phyloP scores from a whole-genome alignment of 148 eudicot genomes.

The Rheum nobile region DNA sequence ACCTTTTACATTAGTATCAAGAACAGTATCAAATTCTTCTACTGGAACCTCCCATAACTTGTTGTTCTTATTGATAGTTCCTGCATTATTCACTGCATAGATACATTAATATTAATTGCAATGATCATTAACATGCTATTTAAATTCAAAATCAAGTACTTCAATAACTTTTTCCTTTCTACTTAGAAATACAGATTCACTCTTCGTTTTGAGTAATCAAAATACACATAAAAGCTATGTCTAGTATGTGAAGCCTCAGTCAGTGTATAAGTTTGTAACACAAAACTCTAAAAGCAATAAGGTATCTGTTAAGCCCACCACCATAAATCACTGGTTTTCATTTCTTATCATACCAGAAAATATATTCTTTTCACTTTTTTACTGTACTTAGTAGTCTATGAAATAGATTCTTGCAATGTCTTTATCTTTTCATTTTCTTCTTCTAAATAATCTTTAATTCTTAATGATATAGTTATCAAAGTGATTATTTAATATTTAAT shows the following conservation, averaged over 20 bases:
- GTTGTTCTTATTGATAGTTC: constrained; percentile 87
- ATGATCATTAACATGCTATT: not conserved
- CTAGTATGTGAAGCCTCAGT: not conserved
- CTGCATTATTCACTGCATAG: constrained; percentile 78
- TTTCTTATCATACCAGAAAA: not conserved
- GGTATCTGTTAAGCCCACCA: not conserved
- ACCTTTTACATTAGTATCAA: constrained; percentile 89
- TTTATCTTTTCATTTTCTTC: not conserved
- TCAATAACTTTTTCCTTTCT: not conserved
- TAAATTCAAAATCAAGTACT: not conserved
- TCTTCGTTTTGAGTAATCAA: not conserved
- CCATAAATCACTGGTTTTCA: not conserved
- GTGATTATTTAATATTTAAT: not conserved
- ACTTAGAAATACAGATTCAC: not conserved
- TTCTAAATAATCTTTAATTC: not conserved
- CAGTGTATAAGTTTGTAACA: not conserved
- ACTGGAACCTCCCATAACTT: constrained; percentile 86
- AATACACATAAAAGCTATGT: not conserved
- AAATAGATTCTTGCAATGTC: not conserved
- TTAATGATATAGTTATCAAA: not conserved
- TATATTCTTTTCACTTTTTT: too few relatives aligned
- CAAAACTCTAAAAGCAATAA: not conserved
- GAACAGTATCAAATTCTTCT: constrained; percentile 81
- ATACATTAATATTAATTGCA: not conserved
- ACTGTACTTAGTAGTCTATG: not conserved